Evolutionary conservation across 163 green algal species (phyloP).

Genomic region (Scenedesmus sp.): DNA sequence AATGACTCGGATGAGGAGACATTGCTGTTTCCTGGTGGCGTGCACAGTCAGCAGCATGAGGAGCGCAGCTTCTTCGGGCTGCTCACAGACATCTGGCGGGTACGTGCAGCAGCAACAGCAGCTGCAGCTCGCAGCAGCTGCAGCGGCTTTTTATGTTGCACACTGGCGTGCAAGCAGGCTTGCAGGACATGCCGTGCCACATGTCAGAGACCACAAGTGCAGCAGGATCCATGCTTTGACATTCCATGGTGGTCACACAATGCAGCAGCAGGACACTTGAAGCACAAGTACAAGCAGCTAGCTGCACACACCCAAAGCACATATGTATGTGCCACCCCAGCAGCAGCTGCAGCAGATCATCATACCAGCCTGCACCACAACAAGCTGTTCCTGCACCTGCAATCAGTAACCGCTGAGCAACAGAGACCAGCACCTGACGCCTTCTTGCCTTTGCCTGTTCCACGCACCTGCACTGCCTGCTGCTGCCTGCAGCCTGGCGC

Average conservation of each 20-base stretch:
- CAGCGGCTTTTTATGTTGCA: not conserved
- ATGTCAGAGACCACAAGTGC: too few relatives aligned
- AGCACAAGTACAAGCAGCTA: too few relatives aligned
- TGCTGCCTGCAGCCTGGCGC: conserved; percentile 40
- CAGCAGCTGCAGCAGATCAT: too few relatives aligned
- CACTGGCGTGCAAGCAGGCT: not conserved
- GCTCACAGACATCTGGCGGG: conserved; percentile 45
- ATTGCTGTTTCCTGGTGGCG: conserved; percentile 28
- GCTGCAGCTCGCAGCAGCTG: not conserved
- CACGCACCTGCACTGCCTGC: not conserved
- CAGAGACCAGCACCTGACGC: not conserved
- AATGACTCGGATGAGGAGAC: conserved; percentile 4
- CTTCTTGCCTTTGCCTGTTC: not conserved
- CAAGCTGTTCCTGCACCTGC: not conserved
- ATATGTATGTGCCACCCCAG: too few relatives aligned
- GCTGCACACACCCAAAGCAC: too few relatives aligned
- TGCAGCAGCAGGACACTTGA: too few relatives aligned
- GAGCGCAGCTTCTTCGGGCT: not conserved
- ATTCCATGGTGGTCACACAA: too few relatives aligned
- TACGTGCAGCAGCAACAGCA: conserved; percentile 2
- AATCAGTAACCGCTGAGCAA: not conserved
- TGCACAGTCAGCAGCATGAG: conserved; percentile 2
- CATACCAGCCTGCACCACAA: not conserved
- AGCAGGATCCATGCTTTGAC: too few relatives aligned
- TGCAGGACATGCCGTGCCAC: not conserved